These are phyloP conservation scores for Sugiyamaella neomexicana DNA, from an alignment of 1,139 yeast species.

Conservation along the genomic window DNA sequence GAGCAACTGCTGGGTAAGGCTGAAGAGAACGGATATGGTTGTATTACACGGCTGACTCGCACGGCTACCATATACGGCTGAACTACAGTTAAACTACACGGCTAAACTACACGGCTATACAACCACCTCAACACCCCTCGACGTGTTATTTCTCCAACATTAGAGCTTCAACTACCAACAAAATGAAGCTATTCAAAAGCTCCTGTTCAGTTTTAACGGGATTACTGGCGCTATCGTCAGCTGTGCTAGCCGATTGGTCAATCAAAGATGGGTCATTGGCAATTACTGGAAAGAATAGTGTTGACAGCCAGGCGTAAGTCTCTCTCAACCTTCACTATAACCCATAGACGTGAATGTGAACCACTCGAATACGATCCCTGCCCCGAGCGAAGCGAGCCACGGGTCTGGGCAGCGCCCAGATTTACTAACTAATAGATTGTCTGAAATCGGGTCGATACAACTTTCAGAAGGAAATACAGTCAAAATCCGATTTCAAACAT, in stretches of 20 bases:
- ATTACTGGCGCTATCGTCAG: conserved; percentile 22
- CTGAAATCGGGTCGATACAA: conserved; percentile 22
- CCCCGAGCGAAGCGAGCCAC: too few species aligned
- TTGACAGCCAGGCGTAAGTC: conserved; percentile 16
- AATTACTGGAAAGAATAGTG: conserved; percentile 27
- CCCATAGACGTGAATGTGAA: too few species aligned
- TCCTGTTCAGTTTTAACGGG: conserved; percentile 3
- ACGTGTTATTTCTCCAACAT: neutral
- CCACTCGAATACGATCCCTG: too few species aligned
- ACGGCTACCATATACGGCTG: too few species aligned
- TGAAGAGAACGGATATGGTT: too few species aligned
- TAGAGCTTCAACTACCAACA: neutral
- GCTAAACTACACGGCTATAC: neutral
- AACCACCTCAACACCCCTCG: too few species aligned
- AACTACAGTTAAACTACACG: neutral
- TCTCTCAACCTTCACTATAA: too few species aligned
- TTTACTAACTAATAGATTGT: conserved; percentile 17
- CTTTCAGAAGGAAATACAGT: conserved; percentile 23
- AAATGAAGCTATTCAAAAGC: conserved; percentile 1
- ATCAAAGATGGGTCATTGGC: conserved; percentile 35
- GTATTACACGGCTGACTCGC: too few species aligned
- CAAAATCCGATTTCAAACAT: conserved; percentile 31
- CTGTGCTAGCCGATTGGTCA: conserved; percentile 32
- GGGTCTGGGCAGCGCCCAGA: too few species aligned
- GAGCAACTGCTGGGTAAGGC: too few species aligned